Base-by-base conservation (phyloP, 2,329 filamentous ascomycete genomes). In the Pleomassaria siparia region DNA sequence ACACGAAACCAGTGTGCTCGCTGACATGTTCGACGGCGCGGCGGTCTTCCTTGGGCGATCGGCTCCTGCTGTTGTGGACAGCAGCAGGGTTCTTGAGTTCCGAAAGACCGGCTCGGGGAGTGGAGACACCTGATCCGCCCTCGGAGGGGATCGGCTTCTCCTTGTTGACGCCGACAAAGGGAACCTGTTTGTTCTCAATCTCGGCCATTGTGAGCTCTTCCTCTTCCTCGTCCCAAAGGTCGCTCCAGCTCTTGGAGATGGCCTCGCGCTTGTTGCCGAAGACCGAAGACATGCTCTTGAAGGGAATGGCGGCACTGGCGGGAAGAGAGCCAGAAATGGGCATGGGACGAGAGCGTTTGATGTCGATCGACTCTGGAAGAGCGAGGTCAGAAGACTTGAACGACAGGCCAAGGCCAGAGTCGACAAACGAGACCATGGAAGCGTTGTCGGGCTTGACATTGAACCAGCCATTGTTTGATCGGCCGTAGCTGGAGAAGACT, bases 191-290 rank as follows among this genome's bases (percentile, higher is more conserved):
- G 52, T 80, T 80, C 64, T 86, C 83, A 28, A 80, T 77, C 59
- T 88, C 82, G 53, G 87, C 65, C 15, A 68, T 53, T 44, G 62
- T 64, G 42, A 64, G 84, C 55, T 88, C 85, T 63, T 94, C 91
- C 44, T 97, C 92, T 68, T 97, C 92, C 70, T 97, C 92, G 49
- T 97, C 92, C 87, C 91, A 96, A 71, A 97, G 84, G 70, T 99
- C 94, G 64, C 91, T 96, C 94, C 94, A 99, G 78, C 94, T 97
- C 86, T 97, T 97, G 47, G 94, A 96, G 40, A 95, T 89, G 40
- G 81, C 77, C 37, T 92, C 87, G 53, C 84, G 82, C 67, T 87
- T 84, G 64, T 85, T 85, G 43, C 88, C 89, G 67, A 95, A 92
- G 42, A 92, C 83, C 65, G 87, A 82, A 4, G 88, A 85, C 79